Conservation (phyloP, 2,329 filamentous ascomycete species). For the Davidsoniella australis region DNA sequence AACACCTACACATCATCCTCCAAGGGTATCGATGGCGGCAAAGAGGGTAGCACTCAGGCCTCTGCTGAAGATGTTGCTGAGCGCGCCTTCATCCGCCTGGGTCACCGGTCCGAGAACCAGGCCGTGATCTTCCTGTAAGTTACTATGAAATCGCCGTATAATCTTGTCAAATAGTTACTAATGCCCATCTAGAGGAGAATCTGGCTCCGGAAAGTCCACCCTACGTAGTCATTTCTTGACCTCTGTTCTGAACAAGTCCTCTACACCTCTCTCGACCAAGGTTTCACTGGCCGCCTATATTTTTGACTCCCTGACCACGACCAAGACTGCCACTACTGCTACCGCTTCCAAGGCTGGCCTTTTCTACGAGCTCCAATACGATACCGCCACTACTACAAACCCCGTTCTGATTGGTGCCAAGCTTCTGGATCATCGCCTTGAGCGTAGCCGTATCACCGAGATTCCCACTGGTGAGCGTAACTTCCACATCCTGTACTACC, state of each 20-base stretch:
- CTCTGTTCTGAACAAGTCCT: slow-evolving; percentile 72
- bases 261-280: slow-evolving; percentile 83
- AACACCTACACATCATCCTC: slow-evolving; percentile 89
- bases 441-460: slow-evolving; percentile 76
- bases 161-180: not conserved
- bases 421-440: slow-evolving; percentile 79
- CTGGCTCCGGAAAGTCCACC: slow-evolving; percentile 89
- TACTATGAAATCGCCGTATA: not conserved
- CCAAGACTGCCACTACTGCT: slow-evolving; percentile 87
- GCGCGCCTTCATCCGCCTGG: slow-evolving; percentile 69
- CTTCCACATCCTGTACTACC: slow-evolving; percentile 91
- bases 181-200: slow-evolving; percentile 56
- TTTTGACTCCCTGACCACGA: slow-evolving; percentile 91
- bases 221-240: slow-evolving; percentile 77
- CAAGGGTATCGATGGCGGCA: slow-evolving; percentile 76
- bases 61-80: slow-evolving; percentile 85
- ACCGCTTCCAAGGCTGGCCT: slow-evolving; percentile 91
- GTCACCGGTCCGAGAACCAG: slow-evolving; percentile 82
- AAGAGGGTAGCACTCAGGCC: slow-evolving; percentile 80
- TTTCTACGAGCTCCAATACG: slow-evolving; percentile 93
- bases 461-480: slow-evolving; percentile 93
- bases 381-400: slow-evolving; percentile 67
- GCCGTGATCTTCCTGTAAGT: slow-evolving; percentile 82
- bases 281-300: slow-evolving; percentile 86
- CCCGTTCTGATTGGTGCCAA: slow-evolving; percentile 88